Percentiles rank a stretch among this genome's conserved stretches.
These are phyloP conservation scores for Breviolum minutum DNA, from an alignment of 73 alveolate species.

Conservation along the genomic window DNA sequence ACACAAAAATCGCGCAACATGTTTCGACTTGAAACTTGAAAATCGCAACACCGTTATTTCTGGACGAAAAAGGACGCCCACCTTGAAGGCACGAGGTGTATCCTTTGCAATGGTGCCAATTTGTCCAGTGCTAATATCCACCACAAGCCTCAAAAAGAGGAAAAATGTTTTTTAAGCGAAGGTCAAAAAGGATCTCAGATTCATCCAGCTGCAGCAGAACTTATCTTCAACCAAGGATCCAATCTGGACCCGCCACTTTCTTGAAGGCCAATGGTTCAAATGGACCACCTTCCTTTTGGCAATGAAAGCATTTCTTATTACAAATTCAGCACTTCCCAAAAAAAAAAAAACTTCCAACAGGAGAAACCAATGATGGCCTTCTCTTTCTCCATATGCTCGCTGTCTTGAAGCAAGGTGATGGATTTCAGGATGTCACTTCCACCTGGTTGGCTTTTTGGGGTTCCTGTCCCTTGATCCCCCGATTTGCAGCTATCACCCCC, in stretches of 20 bases:
- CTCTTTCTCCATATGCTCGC: not conserved
- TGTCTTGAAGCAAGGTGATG: conserved; percentile 1
- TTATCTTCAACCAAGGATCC: conserved; percentile 2
- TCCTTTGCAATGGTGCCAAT: conserved; percentile 36
- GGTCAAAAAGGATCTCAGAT: no score
- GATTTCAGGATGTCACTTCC: not conserved
- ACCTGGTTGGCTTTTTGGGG: not conserved
- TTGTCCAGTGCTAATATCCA: conserved; percentile 9
- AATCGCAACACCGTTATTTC: not conserved
- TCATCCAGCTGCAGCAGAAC: no score
- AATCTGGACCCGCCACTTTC: conserved; percentile 56
- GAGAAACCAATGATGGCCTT: not conserved
- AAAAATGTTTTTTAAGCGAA: no score
- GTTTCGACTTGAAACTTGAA: not conserved
- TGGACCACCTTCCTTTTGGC: not conserved
- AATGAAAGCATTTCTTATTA: no score
- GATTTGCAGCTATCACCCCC: not conserved
- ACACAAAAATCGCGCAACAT: not conserved
- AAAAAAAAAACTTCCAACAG: not conserved
- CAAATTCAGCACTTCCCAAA: not conserved
- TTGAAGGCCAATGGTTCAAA: conserved; percentile 50
- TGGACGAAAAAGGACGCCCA: not conserved
- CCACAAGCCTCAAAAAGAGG: conserved; percentile 15
- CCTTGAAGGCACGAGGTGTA: conserved; percentile 78
- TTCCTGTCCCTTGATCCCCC: not conserved